These are phyloP conservation scores for Mytilinidion resinicola DNA, from an alignment of 495 filamentous ascomycete genomes.

Conservation along the genomic window DNA sequence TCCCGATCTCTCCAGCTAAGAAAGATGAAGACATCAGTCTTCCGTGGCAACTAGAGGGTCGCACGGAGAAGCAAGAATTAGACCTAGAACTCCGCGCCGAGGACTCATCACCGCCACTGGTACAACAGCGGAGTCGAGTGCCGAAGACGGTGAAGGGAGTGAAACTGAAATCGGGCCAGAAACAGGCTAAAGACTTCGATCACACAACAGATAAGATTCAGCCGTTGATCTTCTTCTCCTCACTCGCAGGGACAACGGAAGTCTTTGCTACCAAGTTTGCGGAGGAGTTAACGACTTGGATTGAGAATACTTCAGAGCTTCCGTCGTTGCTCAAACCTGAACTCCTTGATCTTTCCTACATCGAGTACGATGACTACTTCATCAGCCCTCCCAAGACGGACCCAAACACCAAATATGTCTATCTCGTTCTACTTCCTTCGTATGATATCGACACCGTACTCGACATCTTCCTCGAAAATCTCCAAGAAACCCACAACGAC, in stretches of 20 bases:
- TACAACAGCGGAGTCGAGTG: slow-evolving; percentile 4
- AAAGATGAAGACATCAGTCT: background rate
- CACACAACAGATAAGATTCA: slow-evolving; percentile 50
- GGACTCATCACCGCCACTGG: slow-evolving; percentile 2
- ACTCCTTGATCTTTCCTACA: slow-evolving; percentile 72
- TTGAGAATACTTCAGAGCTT: background rate
- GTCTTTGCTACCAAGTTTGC: slow-evolving; percentile 54
- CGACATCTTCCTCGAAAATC: slow-evolving; percentile 71
- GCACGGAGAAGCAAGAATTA: background rate
- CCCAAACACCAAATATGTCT: slow-evolving; percentile 61
- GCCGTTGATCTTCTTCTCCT: slow-evolving; percentile 79
- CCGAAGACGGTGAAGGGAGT: slow-evolving; percentile 21
- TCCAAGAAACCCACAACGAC: slow-evolving; percentile 88
- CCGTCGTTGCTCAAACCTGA: slow-evolving; percentile 47
- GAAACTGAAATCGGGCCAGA: slow-evolving; percentile 20
- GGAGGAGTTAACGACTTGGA: slow-evolving; percentile 43
- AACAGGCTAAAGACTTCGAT: slow-evolving; percentile 18
- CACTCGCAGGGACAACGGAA: slow-evolving; percentile 74
- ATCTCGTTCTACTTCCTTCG: slow-evolving; percentile 73
- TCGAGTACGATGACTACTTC: slow-evolving; percentile 91
- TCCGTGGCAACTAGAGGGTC: background rate
- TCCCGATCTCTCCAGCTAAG: slow-evolving; percentile 1
- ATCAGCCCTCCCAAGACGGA: slow-evolving; percentile 48
- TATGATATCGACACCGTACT: slow-evolving; percentile 91
- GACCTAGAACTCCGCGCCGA: slow-evolving; percentile 18